Evolutionary conservation across 371 early-diverging fungal genomes (phyloP), one percentile per base, ranked within the genome.

Genomic region (Mucor circinelloides): DNA sequence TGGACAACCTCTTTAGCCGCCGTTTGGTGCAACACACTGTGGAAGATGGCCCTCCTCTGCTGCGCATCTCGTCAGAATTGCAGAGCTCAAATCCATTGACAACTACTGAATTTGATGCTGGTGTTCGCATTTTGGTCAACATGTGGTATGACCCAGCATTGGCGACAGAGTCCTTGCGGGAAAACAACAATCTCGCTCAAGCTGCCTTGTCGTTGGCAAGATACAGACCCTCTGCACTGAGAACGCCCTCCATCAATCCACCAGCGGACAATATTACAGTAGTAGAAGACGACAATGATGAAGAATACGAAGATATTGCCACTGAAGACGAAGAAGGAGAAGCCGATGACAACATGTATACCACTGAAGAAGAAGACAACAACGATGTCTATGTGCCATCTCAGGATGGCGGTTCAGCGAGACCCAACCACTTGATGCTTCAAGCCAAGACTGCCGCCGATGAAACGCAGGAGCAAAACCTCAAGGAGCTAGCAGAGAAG

Each of bases 1-100:
- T 95, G 0, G 96, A 98, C 55, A 94, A 94, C 60, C 76, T 98
- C n/a, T 76, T 97, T 30, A 88, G 86, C 21, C 91, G 95, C 66
- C 93, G 60, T 19, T 48, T 67, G 12, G 62, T 70, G 8, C 48
- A 65, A 21, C 66, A 57, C 23, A 30, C 66, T 1, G 50, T 50
- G 6, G n/a, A 38, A 21, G 32, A 21, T 6, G 68, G 68, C 1
- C 61, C 62, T 6, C 68, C 68, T 34, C 34, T n/a, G 2, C 28
- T 67, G 6, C 21, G 58, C 0, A 57, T 38, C 2, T 55, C 34
- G 2, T 13, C 52, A 0, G 27, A 60, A 6, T n/a, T 67, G 21
- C 23, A 42, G 30, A 38, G 15, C 8, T 60, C 60, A 10, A 40
- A 40, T 17, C 60, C 67, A 0, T 42, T 67, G 10, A 62, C 64